Percentiles rank a stretch among this genome's conserved stretches.
Conservation (phyloP, 1,284 basidiomycete genomes). For the Pseudozyma tsukubaensis region DNA sequence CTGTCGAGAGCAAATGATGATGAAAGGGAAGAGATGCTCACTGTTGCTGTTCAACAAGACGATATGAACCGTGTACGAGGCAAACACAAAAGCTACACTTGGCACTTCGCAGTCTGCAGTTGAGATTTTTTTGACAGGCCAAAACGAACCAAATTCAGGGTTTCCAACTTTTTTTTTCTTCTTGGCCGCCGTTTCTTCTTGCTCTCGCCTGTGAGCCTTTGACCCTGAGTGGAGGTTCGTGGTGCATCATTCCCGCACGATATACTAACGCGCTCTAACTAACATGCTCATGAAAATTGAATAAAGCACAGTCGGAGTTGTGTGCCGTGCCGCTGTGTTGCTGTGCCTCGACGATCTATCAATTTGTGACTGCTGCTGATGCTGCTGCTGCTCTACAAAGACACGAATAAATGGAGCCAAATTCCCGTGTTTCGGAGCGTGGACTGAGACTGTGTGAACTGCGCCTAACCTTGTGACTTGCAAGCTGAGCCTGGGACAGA, state of each 20-base stretch:
- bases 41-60: too few species aligned
- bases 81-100: too few species aligned
- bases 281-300: background rate
- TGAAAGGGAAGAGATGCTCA: too few species aligned
- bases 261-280: background rate
- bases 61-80: too few species aligned
- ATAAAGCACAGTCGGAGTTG: background rate
- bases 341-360: background rate
- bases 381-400: too few species aligned
- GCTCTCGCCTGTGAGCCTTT: too few species aligned
- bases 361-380: background rate
- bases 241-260: constrained; percentile 8
- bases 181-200: background rate
- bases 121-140: too few species aligned
- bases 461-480: too few species aligned
- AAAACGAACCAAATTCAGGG: background rate
- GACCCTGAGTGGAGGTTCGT: constrained; percentile 2
- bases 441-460: background rate
- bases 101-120: too few species aligned
- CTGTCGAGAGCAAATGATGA: too few species aligned
- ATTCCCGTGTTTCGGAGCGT: background rate
- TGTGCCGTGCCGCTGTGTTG: background rate
- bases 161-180: constrained; percentile 6
- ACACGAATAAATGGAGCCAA: too few species aligned
- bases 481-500: too few species aligned